Evolutionary conservation across 2,329 filamentous ascomycete genomes (phyloP).

Genomic region (Teratosphaeria gauchensis): DNA sequence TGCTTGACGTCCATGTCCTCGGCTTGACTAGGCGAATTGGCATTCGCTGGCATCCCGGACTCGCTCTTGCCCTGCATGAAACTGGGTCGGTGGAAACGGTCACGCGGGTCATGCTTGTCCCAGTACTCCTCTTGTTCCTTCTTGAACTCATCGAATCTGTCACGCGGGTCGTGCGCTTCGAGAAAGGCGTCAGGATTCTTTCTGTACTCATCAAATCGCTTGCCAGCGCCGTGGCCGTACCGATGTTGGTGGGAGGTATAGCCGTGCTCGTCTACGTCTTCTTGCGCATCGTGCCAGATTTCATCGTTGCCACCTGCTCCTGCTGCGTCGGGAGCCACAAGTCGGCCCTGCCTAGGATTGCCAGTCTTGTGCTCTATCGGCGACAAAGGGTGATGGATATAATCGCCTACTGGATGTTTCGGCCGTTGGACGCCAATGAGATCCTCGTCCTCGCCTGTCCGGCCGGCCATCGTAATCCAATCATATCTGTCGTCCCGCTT

Average conservation of each 20-base stretch:
- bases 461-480: conserved; percentile 72
- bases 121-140: background rate
- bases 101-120: conserved; percentile 3
- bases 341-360: conserved; percentile 31
- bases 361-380: conserved; percentile 57
- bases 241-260: conserved; percentile 23
- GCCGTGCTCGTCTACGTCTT: conserved; percentile 23
- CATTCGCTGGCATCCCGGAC: conserved; percentile 2
- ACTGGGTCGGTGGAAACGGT: conserved; percentile 3
- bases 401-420: conserved; percentile 79
- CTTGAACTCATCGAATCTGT: background rate
- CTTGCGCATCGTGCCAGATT: conserved; percentile 18
- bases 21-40: background rate
- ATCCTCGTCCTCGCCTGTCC: conserved; percentile 70
- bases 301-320: conserved; percentile 3
- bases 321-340: conserved; percentile 1
- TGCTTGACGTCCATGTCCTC: conserved; percentile 9
- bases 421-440: conserved; percentile 81
- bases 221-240: conserved; percentile 18
- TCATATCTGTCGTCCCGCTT: conserved; percentile 77
- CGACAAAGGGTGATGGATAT: conserved; percentile 67
- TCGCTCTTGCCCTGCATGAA: conserved; percentile 3
- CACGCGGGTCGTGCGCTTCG: background rate
- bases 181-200: background rate
- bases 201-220: conserved; percentile 6